Evolutionary conservation across 2,329 filamentous ascomycete species (phyloP), one percentile per base, ranked within the genome.

Genomic region (Drechslerella coelobrocha): DNA sequence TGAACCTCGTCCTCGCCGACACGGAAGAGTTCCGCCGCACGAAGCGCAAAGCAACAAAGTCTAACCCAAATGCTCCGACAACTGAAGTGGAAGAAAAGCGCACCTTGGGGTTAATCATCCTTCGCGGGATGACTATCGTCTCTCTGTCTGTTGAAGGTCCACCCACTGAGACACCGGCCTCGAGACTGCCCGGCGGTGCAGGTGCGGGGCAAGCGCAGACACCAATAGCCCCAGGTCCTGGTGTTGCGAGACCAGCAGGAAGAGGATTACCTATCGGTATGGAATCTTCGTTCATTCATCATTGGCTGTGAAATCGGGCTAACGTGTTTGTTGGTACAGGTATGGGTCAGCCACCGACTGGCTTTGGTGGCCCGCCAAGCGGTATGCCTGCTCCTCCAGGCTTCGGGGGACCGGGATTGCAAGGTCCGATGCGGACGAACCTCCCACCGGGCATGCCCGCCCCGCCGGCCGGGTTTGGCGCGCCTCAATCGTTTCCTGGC

Each of bases 1-100:
- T 99, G 94, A 99, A 99, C 80, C 86, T 99, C 74, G 94, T 99
- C 73, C 89, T 99, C 73, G 94, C 93, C 81, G 94, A 99, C 78
- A 97, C 94, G 75, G 94, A 99, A 85, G 93, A 97, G 80, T 97
- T 96, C 81, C 90, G 92, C 79, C 89, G 89, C 78, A 88, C 93
- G 73, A 95, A 94, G 83, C 86, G 90, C 80, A 93, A 89, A 83
- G 86, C 88, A 76, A 84, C 86, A 76, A 95, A 94, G 82, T 82
- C 85, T 86, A 84, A 86, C 75, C 82, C 85, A 55, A 79, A 84
- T 53, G 82, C 84, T 73, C 85, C 89, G 77, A 85, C 89, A 52
- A 84, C 96, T 76, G 92, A 97, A 81, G 87, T 89, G 12, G 93
- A 99, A 81, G 94, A 97, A 82, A 97, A 97, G 84, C 89, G 94